Conservation (phyloP, 2,329 filamentous ascomycete species). For the Botrytis cinerea region DNA sequence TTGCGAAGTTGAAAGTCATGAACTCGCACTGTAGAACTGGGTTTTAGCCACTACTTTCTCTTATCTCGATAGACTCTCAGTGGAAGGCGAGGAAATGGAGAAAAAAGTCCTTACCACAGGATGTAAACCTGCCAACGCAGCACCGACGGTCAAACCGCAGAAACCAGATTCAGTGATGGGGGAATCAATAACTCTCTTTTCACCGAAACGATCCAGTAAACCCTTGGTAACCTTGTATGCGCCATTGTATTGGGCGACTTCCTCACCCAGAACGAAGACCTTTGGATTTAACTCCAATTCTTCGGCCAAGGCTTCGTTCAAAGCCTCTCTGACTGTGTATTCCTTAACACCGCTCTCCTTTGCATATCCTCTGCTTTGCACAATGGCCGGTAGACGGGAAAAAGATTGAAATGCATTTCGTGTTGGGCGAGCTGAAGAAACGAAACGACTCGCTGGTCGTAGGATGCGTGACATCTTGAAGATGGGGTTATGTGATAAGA, state of each 20-base stretch:
- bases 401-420: slow-evolving; percentile 55
- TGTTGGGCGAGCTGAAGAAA: slow-evolving; percentile 52
- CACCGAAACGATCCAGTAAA: slow-evolving; percentile 92
- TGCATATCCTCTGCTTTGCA: slow-evolving; percentile 42
- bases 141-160: slow-evolving; percentile 87
- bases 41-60: slow-evolving; percentile 10
- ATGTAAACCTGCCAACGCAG: slow-evolving; percentile 90
- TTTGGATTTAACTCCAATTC: slow-evolving; percentile 93
- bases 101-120: slow-evolving; percentile 70
- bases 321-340: slow-evolving; percentile 93
- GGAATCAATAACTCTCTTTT: slow-evolving; percentile 96
- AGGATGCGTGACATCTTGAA: slow-evolving; percentile 55
- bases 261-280: slow-evolving; percentile 94
- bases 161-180: slow-evolving; percentile 99
- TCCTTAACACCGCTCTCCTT: slow-evolving; percentile 68
- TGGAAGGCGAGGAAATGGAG: slow-evolving; percentile 19
- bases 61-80: background rate
- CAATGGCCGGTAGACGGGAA: slow-evolving; percentile 40
- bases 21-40: slow-evolving; percentile 76
- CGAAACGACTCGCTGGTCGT: slow-evolving; percentile 63
- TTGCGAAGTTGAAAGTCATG: slow-evolving; percentile 99
- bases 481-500: slow-evolving; percentile 5
- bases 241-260: slow-evolving; percentile 99
- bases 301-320: slow-evolving; percentile 97
- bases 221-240: slow-evolving; percentile 99